A percentile compares a stretch with the other conserved stretches of the same genome.
Evolutionary conservation across 2,329 filamentous ascomycete species (phyloP).

Genomic region (Orbilia blumenaviensis): DNA sequence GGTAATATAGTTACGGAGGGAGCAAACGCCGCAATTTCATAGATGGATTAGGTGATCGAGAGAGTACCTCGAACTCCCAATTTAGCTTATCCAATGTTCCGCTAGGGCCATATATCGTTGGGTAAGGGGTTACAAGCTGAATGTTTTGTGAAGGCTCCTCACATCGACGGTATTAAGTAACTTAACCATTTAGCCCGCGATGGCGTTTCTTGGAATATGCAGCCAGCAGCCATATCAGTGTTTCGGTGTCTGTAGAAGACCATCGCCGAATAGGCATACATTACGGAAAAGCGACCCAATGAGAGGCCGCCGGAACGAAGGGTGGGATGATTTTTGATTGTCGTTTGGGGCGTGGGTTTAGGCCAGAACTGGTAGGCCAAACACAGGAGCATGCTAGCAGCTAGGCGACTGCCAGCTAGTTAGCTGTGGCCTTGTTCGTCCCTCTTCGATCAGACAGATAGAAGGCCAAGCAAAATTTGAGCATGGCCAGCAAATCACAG

Average conservation of each 20-base stretch:
- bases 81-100: slow-evolving; percentile 41
- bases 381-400: slow-evolving; percentile 27
- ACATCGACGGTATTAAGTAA: slow-evolving; percentile 43
- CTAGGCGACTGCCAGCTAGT: slow-evolving; percentile 33
- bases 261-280: slow-evolving; percentile 52
- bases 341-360: slow-evolving; percentile 34
- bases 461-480: neutral
- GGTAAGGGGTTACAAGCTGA: slow-evolving; percentile 32
- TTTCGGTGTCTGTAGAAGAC: slow-evolving; percentile 13
- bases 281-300: slow-evolving; percentile 19
- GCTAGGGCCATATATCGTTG: slow-evolving; percentile 20
- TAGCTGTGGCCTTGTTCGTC: slow-evolving; percentile 27
- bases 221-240: neutral
- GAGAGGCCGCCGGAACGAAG: slow-evolving; percentile 22
- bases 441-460: neutral
- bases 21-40: slow-evolving; percentile 8
- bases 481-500: slow-evolving; percentile 33
- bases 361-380: slow-evolving; percentile 44
- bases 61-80: neutral
- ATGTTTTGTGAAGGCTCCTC: slow-evolving; percentile 28
- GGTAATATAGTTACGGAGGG: slow-evolving; percentile 7
- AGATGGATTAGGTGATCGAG: slow-evolving; percentile 41
- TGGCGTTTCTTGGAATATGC: slow-evolving; percentile 46
- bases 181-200: slow-evolving; percentile 35
- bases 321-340: slow-evolving; percentile 46